Base-by-base conservation (phyloP, 2,329 filamentous ascomycete species). In the Chaetoscypha palmicola region DNA sequence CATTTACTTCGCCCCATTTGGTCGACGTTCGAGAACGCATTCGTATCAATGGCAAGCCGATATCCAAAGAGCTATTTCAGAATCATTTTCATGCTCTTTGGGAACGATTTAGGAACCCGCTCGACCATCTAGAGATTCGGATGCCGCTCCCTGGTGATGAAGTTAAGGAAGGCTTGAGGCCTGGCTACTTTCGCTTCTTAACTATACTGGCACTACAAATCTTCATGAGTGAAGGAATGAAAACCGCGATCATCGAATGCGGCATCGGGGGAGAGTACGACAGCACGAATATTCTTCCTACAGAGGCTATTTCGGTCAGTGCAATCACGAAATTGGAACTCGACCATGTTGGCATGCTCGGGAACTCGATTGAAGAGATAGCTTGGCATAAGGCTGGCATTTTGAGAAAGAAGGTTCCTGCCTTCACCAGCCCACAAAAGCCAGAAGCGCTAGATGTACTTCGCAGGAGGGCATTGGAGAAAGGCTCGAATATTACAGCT, bases 221-320 rank as follows among this genome's bases (percentile, higher is more conserved):
- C 1, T 98, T 94, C 56, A 59, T 94, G 20, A 64, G 72, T 37
- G 83, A 92, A 61, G 81, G 83, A 1, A 81, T 96, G 0, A 73
- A 81, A 50, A 79, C 79, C 14, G 90, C 88, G 0, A 79, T 97
- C 8, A 74, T 97, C 24, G 92, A 98, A 66, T 94, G 88, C 58
- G 92, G 92, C 1, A 94, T 97, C 51, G 92, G 92, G 12, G 92
- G 90, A 38, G 87, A 95, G 66, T 89, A 89, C 58, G 91, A 97
- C 60, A 84, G 85, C 21, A 98, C 92, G 8, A 97, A 97, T 59
- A 76, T 97, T 17, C 65, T 98, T 4, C 68, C 72, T 41, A 61
- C 65, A 9, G 71, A 72, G 0, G 43, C 66, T 0, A 69, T 73
- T 9, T 72, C 76, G 10, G 83, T 89, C 1, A 81, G 77, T 5